Percentiles rank a stretch among this genome's conserved stretches.
These are phyloP conservation scores for Diaporthe aspalathi DNA, from an alignment of 2,329 filamentous ascomycete genomes.

Conservation along the genomic window DNA sequence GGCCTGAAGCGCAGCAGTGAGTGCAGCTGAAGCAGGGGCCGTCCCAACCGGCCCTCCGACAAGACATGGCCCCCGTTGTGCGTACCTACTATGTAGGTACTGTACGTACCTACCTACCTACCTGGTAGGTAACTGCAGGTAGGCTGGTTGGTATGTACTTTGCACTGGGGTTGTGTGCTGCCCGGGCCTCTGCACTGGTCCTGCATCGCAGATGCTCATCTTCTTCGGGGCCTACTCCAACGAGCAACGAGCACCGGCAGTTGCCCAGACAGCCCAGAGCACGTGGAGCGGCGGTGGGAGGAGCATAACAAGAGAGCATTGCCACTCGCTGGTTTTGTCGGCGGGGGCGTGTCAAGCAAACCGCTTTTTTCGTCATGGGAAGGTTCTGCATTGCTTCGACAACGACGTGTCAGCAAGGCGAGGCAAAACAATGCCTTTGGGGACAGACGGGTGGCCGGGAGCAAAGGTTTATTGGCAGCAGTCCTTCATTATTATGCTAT, in stretches of 20 bases:
- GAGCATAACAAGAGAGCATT: constrained; percentile 13
- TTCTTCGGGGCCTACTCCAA: background rate
- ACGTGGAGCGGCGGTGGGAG: background rate
- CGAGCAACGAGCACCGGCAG: constrained; percentile 9
- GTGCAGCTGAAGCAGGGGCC: constrained; percentile 22
- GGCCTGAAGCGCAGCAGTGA: constrained; percentile 12
- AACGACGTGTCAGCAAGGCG: constrained; percentile 28
- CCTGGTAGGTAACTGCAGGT: too few species aligned
- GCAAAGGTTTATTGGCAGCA: constrained; percentile 4
- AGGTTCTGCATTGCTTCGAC: constrained; percentile 22
- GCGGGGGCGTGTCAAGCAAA: constrained; percentile 16
- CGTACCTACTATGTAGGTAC: too few species aligned
- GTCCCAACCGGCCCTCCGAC: constrained; percentile 5
- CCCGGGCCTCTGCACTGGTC: constrained; percentile 4
- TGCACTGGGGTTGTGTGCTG: background rate
- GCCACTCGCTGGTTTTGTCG: constrained; percentile 4
- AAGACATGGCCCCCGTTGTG: background rate
- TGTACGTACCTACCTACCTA: too few species aligned
- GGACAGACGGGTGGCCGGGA: background rate
- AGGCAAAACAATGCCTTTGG: constrained; percentile 5
- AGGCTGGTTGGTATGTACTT: background rate
- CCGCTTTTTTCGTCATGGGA: constrained; percentile 18
- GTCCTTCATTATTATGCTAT: constrained; percentile 17
- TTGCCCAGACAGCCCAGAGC: constrained; percentile 12
- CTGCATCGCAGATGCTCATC: background rate